Evolutionary conservation across 2,329 filamentous ascomycete species (phyloP), one percentile per base, ranked within the genome.

Genomic region (Fusarium sp.): DNA sequence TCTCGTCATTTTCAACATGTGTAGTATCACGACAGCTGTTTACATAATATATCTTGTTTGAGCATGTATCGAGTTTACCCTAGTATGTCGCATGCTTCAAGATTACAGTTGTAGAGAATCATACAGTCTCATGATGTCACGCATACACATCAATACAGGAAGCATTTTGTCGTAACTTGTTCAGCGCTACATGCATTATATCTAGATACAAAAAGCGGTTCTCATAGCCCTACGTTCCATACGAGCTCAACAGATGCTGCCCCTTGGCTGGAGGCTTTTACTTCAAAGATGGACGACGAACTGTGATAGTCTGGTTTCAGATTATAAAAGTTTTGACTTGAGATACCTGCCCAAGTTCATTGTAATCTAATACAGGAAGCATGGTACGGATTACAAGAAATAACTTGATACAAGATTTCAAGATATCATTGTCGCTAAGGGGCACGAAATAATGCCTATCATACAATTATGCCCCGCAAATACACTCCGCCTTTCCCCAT

Each of bases 381-480:
- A 25, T 2, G 23, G 4, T 25, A 19, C 4, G 31, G 43, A 37
- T 55, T 38, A 55, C 31, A 62, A 17, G 6, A 37, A 37, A 35
- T 53, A 38, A 56, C 29, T 19, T n/a, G 23, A 27, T 49, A 61
- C 36, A 63, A 54, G 37, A 35, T 36, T 43, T 39, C 44, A 43
- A 63, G 44, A 65, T 43, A 58, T 49, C 46, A 52, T 63, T 48
- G 49, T 60, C 62, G 62, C 62, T 65, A 65, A 55, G 25, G 38
- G 57, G 57, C 61, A 66, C 36, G 47, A 63, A 49, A 66, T 15
- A 33, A 53, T 66, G 49, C 46, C 47, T 49, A 45, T 52, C 48
- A 55, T 65, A 63, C 61, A 65, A 50, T 10, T 23, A 65, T 48
- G 23, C 36, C 48, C 43, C 21, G 33, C 31, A 57, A 41, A 41